Conservation (phyloP, 192 early-diverging fungal genomes). For the Coemansia javaensis region DNA sequence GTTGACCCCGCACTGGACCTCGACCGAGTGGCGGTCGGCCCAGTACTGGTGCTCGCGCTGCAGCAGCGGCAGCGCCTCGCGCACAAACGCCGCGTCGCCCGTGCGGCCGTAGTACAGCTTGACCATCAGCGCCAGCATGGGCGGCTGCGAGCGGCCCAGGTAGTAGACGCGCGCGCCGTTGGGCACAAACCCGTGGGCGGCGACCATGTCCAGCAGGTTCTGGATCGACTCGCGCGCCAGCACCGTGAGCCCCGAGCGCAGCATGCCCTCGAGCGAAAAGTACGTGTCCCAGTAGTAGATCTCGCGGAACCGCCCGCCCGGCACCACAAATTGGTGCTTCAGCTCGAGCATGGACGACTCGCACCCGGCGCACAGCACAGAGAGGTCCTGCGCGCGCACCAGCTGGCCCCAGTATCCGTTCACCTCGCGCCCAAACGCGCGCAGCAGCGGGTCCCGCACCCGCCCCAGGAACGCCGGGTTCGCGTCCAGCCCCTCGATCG, state of each 20-base stretch:
- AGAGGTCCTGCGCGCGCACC: conserved; percentile 53
- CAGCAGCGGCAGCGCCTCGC: conserved; percentile 52
- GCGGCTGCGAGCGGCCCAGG: conserved; percentile 71
- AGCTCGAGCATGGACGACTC: conserved; percentile 53
- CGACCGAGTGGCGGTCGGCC: conserved; percentile 51
- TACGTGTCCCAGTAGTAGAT: conserved; percentile 74
- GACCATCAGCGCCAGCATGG: conserved; percentile 66
- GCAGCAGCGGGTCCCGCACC: conserved; percentile 46
- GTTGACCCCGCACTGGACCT: conserved; percentile 6
- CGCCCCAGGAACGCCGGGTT: conserved; percentile 45
- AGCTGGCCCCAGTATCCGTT: conserved; percentile 59
- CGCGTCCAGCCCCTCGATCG: conserved; percentile 28
- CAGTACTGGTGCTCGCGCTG: conserved; percentile 62
- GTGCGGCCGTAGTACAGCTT: conserved; percentile 55
- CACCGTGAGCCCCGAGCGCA: conserved; percentile 51
- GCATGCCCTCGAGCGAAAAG: conserved; percentile 62
- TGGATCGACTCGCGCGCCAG: conserved; percentile 53
- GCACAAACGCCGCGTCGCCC: conserved; percentile 45
- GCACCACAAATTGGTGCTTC: conserved; percentile 62
- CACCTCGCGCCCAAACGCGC: conserved; percentile 47
- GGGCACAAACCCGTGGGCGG: conserved; percentile 64
- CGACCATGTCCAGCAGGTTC: conserved; percentile 59
- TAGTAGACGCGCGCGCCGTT: conserved; percentile 75
- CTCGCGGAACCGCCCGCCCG: conserved; percentile 70
- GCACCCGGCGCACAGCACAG: conserved; percentile 55